phyloP scores from a whole-genome alignment of 495 filamentous ascomycete genomes.

The Podospora pseudoanserina region DNA sequence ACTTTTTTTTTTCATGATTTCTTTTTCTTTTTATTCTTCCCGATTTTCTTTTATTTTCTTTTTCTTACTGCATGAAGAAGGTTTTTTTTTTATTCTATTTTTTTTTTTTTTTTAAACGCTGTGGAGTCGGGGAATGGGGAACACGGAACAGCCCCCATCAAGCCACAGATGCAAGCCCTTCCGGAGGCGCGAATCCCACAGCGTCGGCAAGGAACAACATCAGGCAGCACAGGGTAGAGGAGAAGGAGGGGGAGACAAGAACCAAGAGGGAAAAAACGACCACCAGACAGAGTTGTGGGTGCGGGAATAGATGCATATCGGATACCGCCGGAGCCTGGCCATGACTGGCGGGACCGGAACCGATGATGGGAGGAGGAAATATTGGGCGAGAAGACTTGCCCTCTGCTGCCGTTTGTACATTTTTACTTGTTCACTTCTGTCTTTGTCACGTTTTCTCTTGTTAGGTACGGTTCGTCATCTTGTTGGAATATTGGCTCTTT shows the following conservation, averaged over 20 bases:
- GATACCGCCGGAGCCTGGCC: background rate
- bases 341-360: background rate
- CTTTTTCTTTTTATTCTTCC: background rate
- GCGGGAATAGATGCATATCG: background rate
- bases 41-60: background rate
- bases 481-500: background rate
- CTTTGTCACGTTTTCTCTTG: background rate
- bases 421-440: background rate
- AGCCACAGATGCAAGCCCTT: conserved; percentile 3
- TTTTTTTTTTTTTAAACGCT: background rate
- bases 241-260: background rate
- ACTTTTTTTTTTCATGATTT: background rate
- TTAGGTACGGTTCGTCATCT: background rate
- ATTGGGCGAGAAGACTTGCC: background rate
- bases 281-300: background rate
- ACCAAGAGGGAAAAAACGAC: background rate
- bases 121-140: background rate
- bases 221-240: background rate
- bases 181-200: background rate
- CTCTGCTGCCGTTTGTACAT: background rate
- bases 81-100: background rate
- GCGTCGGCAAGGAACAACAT: background rate
- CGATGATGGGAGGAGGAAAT: background rate
- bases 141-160: background rate
- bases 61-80: background rate